These are phyloP conservation scores for Lachnellula hyalina DNA, from an alignment of 2,329 filamentous ascomycete species.

Conservation along the genomic window DNA sequence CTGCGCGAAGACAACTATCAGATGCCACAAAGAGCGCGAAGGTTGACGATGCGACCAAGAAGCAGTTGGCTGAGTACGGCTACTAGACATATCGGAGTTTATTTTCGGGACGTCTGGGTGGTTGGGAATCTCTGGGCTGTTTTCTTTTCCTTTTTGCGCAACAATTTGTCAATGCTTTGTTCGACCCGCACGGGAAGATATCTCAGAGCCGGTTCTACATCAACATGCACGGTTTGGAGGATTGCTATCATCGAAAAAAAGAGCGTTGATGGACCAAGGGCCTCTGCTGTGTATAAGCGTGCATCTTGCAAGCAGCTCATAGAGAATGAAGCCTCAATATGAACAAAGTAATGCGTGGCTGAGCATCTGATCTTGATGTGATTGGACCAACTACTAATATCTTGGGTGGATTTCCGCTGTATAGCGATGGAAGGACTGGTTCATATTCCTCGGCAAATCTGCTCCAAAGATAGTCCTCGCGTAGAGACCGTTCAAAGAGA, in stretches of 20 bases:
- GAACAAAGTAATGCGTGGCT: background rate
- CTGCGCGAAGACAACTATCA: constrained; percentile 79
- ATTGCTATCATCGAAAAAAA: constrained; percentile 26
- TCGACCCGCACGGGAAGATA: constrained; percentile 24
- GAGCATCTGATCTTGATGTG: background rate
- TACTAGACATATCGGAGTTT: constrained; percentile 59
- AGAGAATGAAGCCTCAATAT: constrained; percentile 28
- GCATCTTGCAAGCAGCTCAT: constrained; percentile 30
- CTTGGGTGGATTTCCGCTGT: too few species aligned
- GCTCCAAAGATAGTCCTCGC: too few species aligned
- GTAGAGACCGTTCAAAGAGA: too few species aligned
- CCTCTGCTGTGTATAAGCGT: constrained; percentile 31
- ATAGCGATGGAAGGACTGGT: too few species aligned
- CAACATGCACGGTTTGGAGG: constrained; percentile 26
- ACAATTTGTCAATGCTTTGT: constrained; percentile 32
- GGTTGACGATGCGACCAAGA: constrained; percentile 79
- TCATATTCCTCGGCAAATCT: too few species aligned
- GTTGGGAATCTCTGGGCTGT: constrained; percentile 19
- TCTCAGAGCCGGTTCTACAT: constrained; percentile 28
- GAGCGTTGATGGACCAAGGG: constrained; percentile 26
- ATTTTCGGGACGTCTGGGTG: constrained; percentile 20
- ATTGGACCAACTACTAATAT: background rate
- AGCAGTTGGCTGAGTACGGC: constrained; percentile 83
- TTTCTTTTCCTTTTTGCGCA: constrained; percentile 23
- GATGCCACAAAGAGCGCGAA: constrained; percentile 90